Evolutionary conservation across 176 grass and related monocot genomes (phyloP).

Genomic region (Cenchrus americanus): DNA sequence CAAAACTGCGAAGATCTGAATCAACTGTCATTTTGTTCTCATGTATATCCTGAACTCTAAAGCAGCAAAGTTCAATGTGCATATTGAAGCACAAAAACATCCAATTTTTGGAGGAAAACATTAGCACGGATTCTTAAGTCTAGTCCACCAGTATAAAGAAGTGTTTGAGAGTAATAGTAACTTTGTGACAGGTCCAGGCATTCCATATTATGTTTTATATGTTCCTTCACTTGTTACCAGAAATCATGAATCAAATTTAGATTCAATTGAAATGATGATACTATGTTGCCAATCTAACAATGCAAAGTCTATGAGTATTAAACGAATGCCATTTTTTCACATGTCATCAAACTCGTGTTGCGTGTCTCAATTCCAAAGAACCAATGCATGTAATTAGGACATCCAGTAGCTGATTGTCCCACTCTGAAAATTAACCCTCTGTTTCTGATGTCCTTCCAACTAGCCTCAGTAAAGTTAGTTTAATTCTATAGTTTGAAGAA

Average conservation of each 20-base stretch:
- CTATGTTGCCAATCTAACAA: neutral
- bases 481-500: constrained; percentile 30
- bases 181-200: neutral
- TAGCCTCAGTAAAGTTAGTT: constrained; percentile 6
- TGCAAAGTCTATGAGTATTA: constrained; percentile 21
- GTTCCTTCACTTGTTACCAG: neutral
- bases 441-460: neutral
- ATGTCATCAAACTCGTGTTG: constrained; percentile 23
- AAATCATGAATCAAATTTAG: constrained; percentile 24
- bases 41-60: neutral
- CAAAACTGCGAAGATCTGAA: neutral
- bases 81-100: constrained; percentile 7
- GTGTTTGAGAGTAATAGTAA: neutral
- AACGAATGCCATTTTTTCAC: neutral
- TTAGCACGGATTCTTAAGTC: neutral
- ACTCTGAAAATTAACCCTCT: constrained; percentile 4
- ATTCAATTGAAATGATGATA: constrained; percentile 24
- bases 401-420: neutral
- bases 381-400: neutral
- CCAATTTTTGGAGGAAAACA: constrained; percentile 15
- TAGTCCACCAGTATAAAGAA: constrained; percentile 1
- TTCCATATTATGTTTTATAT: neutral
- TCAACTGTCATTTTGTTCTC: neutral
- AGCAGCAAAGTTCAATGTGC: constrained; percentile 10
- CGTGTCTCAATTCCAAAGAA: neutral